Conservation (phyloP, 805 yeast species). For the Ogataea sp. region DNA sequence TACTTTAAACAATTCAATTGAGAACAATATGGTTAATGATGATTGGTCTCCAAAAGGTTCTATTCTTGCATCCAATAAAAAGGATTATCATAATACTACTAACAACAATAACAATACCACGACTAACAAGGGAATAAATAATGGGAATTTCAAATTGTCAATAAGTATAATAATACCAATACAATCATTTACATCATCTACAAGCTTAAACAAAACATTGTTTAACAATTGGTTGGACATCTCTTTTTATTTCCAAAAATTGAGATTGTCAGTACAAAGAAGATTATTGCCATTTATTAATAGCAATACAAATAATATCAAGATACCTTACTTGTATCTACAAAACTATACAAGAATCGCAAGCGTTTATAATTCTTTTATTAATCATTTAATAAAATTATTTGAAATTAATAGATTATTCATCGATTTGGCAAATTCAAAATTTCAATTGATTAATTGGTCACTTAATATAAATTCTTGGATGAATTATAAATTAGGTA, state of each 20-base stretch:
- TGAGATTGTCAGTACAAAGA: constrained; percentile 33
- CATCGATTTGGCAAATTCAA: constrained; percentile 28
- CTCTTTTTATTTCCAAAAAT: constrained; percentile 28
- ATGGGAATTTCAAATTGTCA: constrained; percentile 38
- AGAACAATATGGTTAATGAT: background rate
- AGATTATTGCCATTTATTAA: constrained; percentile 22
- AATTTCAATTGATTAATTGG: constrained; percentile 40
- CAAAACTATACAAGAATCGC: constrained; percentile 38
- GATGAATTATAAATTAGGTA: constrained; percentile 47
- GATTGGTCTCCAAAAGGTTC: constrained; percentile 39
- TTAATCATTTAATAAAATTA: constrained; percentile 30
- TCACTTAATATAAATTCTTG: constrained; percentile 43
- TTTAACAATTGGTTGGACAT: constrained; percentile 44
- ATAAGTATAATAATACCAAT: constrained; percentile 43
- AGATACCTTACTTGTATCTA: no score
- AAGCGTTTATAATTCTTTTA: constrained; percentile 26
- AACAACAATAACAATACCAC: background rate
- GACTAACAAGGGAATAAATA: constrained; percentile 2
- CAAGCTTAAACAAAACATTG: constrained; percentile 26
- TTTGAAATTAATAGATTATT: constrained; percentile 40
- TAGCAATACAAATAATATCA: no score
- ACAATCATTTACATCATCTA: background rate
- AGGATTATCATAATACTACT: background rate
- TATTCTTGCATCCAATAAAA: constrained; percentile 7
- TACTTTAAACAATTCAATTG: background rate